Percentiles rank a stretch among this genome's conserved stretches.
These are phyloP conservation scores for Aspergillus fumigatus DNA, from an alignment of 2,329 filamentous ascomycete species.

Conservation along the genomic window DNA sequence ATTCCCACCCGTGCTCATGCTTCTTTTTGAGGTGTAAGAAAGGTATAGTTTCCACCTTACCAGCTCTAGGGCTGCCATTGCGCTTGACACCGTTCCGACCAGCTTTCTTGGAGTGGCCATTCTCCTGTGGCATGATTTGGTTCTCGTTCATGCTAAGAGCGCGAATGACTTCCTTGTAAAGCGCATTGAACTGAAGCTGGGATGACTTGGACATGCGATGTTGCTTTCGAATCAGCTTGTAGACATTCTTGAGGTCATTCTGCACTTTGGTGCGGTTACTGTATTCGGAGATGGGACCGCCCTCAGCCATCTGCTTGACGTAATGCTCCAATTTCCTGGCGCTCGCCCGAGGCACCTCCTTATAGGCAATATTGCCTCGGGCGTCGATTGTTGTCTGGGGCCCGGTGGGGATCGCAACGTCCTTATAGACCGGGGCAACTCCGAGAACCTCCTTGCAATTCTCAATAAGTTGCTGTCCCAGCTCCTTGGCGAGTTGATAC, in stretches of 20 bases:
- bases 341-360: conserved; percentile 79
- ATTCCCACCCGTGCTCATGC: conserved; percentile 95
- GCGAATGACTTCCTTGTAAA: conserved; percentile 91
- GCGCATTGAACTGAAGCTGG: conserved; percentile 89
- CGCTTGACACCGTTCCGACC: conserved; percentile 47
- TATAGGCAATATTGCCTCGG: conserved; percentile 86
- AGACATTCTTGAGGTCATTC: conserved; percentile 88
- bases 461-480: conserved; percentile 88
- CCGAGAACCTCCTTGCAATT: conserved; percentile 93
- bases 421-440: conserved; percentile 86
- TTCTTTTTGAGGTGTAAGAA: conserved; percentile 98
- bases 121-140: conserved; percentile 89
- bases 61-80: conserved; percentile 60
- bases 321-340: conserved; percentile 98
- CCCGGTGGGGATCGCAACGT: conserved; percentile 86
- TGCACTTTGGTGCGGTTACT: conserved; percentile 98
- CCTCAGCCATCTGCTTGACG: conserved; percentile 96
- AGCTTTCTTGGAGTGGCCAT: conserved; percentile 57
- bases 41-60: conserved; percentile 94
- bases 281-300: conserved; percentile 97
- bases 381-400: conserved; percentile 90
- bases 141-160: conserved; percentile 97
- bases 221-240: conserved; percentile 97
- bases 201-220: conserved; percentile 96
- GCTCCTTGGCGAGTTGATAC: conserved; percentile 93